phyloP scores from a whole-genome alignment of 176 grass and related monocot species.

The Chrysopogon serrulatus region DNA sequence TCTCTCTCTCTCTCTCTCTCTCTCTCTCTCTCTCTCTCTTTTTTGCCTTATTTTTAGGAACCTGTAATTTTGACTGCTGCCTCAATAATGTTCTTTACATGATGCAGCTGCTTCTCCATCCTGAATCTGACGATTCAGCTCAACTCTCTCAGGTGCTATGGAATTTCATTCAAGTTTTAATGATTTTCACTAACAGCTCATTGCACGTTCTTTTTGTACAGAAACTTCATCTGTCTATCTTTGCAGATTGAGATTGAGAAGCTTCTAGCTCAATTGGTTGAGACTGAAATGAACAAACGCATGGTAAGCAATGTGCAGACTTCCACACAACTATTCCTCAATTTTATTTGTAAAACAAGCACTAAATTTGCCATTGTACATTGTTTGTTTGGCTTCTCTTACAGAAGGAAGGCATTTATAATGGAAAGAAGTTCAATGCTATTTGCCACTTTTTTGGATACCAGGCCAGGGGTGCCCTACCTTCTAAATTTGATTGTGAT shows the following conservation, averaged over 20 bases:
- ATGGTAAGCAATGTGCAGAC: slow-evolving; percentile 62
- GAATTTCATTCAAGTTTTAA: neutral
- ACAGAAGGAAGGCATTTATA: slow-evolving; percentile 93
- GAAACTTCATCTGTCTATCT: slow-evolving; percentile 24
- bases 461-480: slow-evolving; percentile 91
- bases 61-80: neutral
- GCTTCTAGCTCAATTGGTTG: slow-evolving; percentile 97
- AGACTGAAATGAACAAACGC: slow-evolving; percentile 86
- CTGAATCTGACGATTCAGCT: slow-evolving; percentile 95
- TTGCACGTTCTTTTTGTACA: neutral
- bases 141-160: slow-evolving; percentile 89
- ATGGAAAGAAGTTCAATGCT: slow-evolving; percentile 98
- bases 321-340: neutral
- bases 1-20: no score
- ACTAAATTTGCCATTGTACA: neutral
- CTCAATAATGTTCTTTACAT: slow-evolving; percentile 22
- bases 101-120: slow-evolving; percentile 79
- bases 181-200: neutral
- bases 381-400: neutral
- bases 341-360: neutral
- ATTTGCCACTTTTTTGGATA: slow-evolving; percentile 99
- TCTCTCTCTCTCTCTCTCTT: no score
- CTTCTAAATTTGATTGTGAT: slow-evolving; percentile 97
- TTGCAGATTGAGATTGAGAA: slow-evolving; percentile 96
- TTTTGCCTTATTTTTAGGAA: neutral